These are phyloP conservation scores for Vairimorpha necatrix DNA, from an alignment of 371 early-diverging fungal genomes.

Conservation along the genomic window DNA sequence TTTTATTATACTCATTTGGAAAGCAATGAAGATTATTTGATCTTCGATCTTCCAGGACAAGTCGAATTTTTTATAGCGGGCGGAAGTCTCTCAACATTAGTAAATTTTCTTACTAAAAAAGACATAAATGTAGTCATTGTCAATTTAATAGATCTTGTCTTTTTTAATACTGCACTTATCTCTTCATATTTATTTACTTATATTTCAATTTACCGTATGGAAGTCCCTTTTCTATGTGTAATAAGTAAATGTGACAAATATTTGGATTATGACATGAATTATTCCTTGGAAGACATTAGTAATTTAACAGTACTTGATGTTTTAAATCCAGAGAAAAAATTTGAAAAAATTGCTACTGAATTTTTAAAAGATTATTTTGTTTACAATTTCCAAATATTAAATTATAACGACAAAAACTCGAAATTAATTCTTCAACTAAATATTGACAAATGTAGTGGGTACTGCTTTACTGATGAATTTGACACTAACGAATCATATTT, in stretches of 20 bases:
- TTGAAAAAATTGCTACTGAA: neutral
- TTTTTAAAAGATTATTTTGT: slow-evolving; percentile 15
- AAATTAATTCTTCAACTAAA: slow-evolving; percentile 20
- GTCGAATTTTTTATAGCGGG: slow-evolving; percentile 44
- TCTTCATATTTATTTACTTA: slow-evolving; percentile 45
- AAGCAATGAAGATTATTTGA: slow-evolving; percentile 25
- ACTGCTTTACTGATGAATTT: slow-evolving; percentile 31
- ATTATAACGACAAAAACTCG: slow-evolving; percentile 43
- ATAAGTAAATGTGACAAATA: slow-evolving; percentile 51
- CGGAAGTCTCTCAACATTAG: slow-evolving; percentile 2
- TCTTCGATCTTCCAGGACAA: slow-evolving; percentile 56
- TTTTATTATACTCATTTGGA: slow-evolving; percentile 31
- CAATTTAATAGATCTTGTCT: slow-evolving; percentile 41
- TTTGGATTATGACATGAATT: neutral
- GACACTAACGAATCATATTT: neutral
- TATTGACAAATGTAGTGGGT: slow-evolving; percentile 49
- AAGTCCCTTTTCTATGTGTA: slow-evolving; percentile 40
- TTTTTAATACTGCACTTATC: slow-evolving; percentile 30
- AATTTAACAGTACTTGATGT: neutral
- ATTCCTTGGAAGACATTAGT: slow-evolving; percentile 10
- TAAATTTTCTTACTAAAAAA: slow-evolving; percentile 21
- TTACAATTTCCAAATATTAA: slow-evolving; percentile 41
- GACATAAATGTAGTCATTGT: slow-evolving; percentile 32
- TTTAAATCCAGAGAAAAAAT: slow-evolving; percentile 2
- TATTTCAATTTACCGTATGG: slow-evolving; percentile 27